These are phyloP conservation scores for Pelomyxa schiedti DNA, from an alignment of 78 protist species.

Conservation along the genomic window DNA sequence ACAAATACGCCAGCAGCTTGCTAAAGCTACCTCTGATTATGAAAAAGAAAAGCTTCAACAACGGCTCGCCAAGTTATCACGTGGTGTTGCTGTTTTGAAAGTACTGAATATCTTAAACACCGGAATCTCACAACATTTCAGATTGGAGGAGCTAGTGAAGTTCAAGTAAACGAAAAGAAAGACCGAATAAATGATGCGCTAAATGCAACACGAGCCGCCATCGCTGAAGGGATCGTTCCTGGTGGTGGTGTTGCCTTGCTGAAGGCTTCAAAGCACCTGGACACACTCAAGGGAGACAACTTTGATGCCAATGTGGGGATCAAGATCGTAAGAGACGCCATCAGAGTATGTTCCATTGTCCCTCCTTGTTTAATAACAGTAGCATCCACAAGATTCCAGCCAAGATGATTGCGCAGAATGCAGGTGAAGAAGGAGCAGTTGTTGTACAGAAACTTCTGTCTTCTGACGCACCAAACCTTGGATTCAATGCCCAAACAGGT, in stretches of 20 bases:
- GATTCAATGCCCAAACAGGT: conserved; percentile 84
- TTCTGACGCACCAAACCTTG: conserved; percentile 35
- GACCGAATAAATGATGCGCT: conserved; percentile 97
- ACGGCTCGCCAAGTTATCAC: conserved; percentile 92
- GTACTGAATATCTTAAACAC: conserved; percentile 6
- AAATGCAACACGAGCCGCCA: conserved; percentile 97
- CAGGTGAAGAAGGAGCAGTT: conserved; percentile 92
- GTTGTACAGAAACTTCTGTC: conserved; percentile 84
- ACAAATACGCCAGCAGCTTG: conserved; percentile 61
- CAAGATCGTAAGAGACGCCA: conserved; percentile 75
- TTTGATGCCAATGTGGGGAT: conserved; percentile 86
- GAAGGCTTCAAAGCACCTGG: conserved; percentile 47
- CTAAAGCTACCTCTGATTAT: conserved; percentile 64
- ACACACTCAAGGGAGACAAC: conserved; percentile 30
- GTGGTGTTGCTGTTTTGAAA: conserved; percentile 97
- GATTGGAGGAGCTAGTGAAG: conserved; percentile 98
- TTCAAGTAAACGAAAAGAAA: conserved; percentile 96
- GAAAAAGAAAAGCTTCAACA: conserved; percentile 82
- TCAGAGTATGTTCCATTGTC: conserved; percentile 15
- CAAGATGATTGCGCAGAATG: conserved; percentile 82
- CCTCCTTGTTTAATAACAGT: neutral
- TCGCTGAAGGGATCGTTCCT: conserved; percentile 96
- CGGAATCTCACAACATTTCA: too few species aligned
- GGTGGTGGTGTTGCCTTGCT: conserved; percentile 91
- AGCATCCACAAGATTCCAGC: conserved; percentile 37